Percentiles rank a stretch among this genome's conserved stretches.
These are phyloP conservation scores for Beta macrorhiza DNA, from an alignment of 179 eudicot genomes.

Conservation along the genomic window DNA sequence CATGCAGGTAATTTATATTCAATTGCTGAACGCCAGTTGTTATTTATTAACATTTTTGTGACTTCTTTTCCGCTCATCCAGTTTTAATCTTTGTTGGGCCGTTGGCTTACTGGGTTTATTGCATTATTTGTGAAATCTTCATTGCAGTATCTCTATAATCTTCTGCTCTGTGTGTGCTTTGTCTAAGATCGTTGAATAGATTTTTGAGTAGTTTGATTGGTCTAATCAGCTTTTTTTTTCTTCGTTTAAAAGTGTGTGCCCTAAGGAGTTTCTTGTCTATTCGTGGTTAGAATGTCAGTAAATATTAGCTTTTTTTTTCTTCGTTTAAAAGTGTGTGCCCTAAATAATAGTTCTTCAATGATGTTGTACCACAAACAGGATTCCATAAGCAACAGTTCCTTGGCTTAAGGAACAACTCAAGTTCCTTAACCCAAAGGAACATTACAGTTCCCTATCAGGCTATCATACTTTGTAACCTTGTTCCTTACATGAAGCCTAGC, in stretches of 20 bases:
- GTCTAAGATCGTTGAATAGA: neutral
- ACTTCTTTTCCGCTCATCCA: neutral
- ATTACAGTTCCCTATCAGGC: no score
- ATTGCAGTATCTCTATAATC: neutral
- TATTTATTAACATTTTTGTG: neutral
- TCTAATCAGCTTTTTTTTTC: neutral
- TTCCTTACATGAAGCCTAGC: no score
- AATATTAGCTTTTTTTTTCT: neutral
- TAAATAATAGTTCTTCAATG: no score
- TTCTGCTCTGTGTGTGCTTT: neutral
- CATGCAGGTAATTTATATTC: slow-evolving; percentile 70
- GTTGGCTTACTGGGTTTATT: neutral
- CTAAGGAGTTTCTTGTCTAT: no score
- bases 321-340: neutral
- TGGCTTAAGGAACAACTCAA: no score
- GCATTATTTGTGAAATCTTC: neutral
- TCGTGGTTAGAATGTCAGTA: no score
- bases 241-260: neutral
- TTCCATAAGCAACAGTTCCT: no score
- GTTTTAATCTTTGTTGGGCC: neutral
- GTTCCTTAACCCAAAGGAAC: no score
- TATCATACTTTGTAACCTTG: no score
- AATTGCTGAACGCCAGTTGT: neutral
- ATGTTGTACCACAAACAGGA: no score
- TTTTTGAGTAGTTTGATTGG: neutral